Percentiles rank a stretch among this genome's conserved stretches.
Evolutionary conservation across 345 rosid species (phyloP).

Genomic region (Diplotaxis tenuifolia): DNA sequence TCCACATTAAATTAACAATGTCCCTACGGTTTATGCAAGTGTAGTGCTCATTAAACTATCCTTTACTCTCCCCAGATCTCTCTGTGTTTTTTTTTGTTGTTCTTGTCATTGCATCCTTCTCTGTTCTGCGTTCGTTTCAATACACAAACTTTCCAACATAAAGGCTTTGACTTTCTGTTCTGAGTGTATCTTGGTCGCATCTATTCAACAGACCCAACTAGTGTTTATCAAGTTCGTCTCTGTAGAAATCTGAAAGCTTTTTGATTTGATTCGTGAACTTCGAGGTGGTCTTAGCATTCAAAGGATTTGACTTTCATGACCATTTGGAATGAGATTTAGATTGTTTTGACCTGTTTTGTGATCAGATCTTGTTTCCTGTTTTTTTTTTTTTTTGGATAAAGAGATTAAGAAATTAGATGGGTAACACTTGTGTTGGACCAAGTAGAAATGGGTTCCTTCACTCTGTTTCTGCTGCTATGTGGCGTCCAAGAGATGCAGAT

Average conservation of each 20-base stretch:
- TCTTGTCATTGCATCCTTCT: neutral
- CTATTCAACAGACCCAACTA: no score
- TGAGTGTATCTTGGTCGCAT: no score
- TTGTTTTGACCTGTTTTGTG: conserved; percentile 8
- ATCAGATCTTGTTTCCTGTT: conserved; percentile 44
- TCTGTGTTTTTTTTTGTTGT: neutral
- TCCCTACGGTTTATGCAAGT: conserved; percentile 31
- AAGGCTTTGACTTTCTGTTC: no score
- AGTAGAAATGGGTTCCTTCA: conserved; percentile 60
- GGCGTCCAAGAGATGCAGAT: conserved; percentile 47
- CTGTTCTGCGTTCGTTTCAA: conserved; percentile 12
- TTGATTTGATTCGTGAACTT: conserved; percentile 6
- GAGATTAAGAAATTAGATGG: conserved; percentile 48
- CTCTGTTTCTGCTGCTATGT: conserved; percentile 77
- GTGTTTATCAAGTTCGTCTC: no score
- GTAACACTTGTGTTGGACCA: conserved; percentile 88
- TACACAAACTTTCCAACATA: conserved; percentile 22
- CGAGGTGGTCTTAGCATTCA: neutral
- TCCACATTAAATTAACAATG: conserved; percentile 15
- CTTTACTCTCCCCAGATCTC: conserved; percentile 29
- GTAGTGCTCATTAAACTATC: conserved; percentile 32
- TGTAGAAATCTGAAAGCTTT: no score
- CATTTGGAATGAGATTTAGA: conserved; percentile 29
- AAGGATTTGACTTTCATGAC: conserved; percentile 29
- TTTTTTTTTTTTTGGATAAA: conserved; percentile 13